These are phyloP conservation scores for Sapria himalayana DNA, from an alignment of 345 rosid genomes.

Conservation along the genomic window DNA sequence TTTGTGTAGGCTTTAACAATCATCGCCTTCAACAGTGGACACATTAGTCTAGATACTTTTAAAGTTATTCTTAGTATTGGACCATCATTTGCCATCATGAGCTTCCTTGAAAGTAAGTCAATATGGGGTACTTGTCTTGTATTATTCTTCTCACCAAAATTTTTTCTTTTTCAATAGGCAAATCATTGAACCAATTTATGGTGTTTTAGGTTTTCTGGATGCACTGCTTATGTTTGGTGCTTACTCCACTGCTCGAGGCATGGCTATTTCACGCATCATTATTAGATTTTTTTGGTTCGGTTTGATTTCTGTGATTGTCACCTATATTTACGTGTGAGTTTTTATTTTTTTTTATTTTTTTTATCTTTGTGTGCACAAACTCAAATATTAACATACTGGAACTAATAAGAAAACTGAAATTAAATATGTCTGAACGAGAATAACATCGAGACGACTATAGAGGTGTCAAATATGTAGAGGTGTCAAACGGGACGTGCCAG, in stretches of 20 bases:
- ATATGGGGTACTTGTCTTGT: no score
- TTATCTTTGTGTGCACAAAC: no score
- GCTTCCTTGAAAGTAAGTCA: slow-evolving; percentile 57
- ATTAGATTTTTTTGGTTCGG: slow-evolving; percentile 83
- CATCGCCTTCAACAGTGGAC: slow-evolving; percentile 57
- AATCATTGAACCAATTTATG: slow-evolving; percentile 8
- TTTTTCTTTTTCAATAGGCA: neutral
- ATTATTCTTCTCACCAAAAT: neutral
- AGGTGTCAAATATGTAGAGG: no score
- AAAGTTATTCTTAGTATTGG: slow-evolving; percentile 71
- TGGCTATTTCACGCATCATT: slow-evolving; percentile 90
- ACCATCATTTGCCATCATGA: slow-evolving; percentile 76
- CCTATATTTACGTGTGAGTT: slow-evolving; percentile 67
- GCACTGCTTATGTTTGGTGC: slow-evolving; percentile 89
- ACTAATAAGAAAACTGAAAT: no score
- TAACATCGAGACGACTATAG: no score
- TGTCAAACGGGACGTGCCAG: no score
- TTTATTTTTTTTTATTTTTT: slow-evolving; percentile 1
- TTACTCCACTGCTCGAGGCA: slow-evolving; percentile 73
- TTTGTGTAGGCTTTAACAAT: slow-evolving; percentile 50
- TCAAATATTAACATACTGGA: no score
- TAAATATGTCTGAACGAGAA: no score
- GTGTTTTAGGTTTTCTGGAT: slow-evolving; percentile 52
- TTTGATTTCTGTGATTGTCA: slow-evolving; percentile 39
- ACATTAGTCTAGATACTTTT: slow-evolving; percentile 37